Conservation (phyloP, 768 basidiomycete species). For the Mycena vulgaris region DNA sequence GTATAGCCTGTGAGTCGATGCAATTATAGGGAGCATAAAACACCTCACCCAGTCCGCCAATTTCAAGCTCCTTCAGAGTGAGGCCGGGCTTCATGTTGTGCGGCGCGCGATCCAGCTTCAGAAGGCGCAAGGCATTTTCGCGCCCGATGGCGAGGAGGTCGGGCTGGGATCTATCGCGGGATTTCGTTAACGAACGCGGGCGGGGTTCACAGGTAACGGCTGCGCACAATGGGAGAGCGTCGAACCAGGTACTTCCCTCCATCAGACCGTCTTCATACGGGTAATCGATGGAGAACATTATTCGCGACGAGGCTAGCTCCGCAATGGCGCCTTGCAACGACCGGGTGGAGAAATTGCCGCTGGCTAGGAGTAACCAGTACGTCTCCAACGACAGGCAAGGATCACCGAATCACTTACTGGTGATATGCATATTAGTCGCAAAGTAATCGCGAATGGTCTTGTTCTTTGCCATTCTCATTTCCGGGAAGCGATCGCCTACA, state of each 20-base stretch:
- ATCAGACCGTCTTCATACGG: slow-evolving; percentile 40
- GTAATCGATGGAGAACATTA: slow-evolving; percentile 40
- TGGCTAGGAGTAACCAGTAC: slow-evolving; percentile 17
- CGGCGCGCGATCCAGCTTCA: slow-evolving; percentile 37
- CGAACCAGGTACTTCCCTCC: slow-evolving; percentile 40
- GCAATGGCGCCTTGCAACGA: slow-evolving; percentile 36
- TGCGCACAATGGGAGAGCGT: slow-evolving; percentile 32
- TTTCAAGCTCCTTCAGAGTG: slow-evolving; percentile 29
- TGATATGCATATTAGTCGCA: slow-evolving; percentile 40
- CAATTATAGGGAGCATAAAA: neutral
- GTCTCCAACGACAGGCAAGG: neutral
- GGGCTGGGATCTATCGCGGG: slow-evolving; percentile 25
- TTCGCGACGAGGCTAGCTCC: slow-evolving; percentile 31
- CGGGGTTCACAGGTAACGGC: too few species aligned
- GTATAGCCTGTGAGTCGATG: neutral
- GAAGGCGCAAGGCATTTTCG: slow-evolving; percentile 35
- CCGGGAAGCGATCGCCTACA: slow-evolving; percentile 38
- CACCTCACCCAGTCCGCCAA: slow-evolving; percentile 33
- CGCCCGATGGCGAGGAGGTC: slow-evolving; percentile 39
- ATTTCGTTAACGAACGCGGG: neutral
- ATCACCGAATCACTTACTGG: slow-evolving; percentile 21
- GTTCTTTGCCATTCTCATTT: slow-evolving; percentile 39
- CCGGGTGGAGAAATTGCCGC: slow-evolving; percentile 36
- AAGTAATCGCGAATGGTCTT: slow-evolving; percentile 40
- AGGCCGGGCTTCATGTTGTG: slow-evolving; percentile 30